Base-by-base conservation (phyloP, 164 flowering plant genomes). In the Annona squamosa region DNA sequence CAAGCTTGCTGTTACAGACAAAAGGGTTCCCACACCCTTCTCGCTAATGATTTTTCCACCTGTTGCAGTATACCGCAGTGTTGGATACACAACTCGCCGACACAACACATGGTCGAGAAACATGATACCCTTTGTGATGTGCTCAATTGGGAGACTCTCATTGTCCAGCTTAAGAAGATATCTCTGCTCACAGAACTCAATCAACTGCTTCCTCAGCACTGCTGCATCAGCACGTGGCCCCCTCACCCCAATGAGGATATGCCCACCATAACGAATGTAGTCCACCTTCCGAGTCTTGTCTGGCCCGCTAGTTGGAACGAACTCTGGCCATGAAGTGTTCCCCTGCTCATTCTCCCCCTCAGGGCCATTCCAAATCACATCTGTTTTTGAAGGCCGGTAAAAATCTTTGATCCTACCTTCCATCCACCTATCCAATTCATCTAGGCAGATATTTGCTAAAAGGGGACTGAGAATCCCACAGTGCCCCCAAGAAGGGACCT, bases 41-140 rank as follows among this genome's bases (percentile, higher is more conserved):
- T 94, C 99, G 71, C 99, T 92, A 18, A 94, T 94, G 65, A 94
- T 94, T 80, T 94, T 94, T 75, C 99, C 99, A 72, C 99, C 99
- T 44, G 97, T 87, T 19, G 99, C 99, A 13, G 99, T 94, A 78
- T 91, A 92, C 6, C 99, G 82, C n/a, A 94, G 88, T 1, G 99
- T 94, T 3, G 99, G 99, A 79, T 92, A 94, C 19, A 94, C 99
- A 65, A 94, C 95, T 76, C 97, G 79, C 4, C 98, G 81, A 72
- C 96, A 92, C 76, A 94, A 82, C 3, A 94, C 99, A 78, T 94
- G 99, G 77, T 94, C 99, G 63, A 94, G 94, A 83, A 94, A 94
- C 99, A 94, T 86, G 66, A 94, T 91, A 52, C 99, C 99, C 75
- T 94, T 91, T 0, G 99, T 94, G 64, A 94, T 94, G 78, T 94